Percentiles rank a stretch among this genome's conserved stretches.
Conservation (phyloP, 352 stramenopile species). For the Phytophthora ramorum region DNA sequence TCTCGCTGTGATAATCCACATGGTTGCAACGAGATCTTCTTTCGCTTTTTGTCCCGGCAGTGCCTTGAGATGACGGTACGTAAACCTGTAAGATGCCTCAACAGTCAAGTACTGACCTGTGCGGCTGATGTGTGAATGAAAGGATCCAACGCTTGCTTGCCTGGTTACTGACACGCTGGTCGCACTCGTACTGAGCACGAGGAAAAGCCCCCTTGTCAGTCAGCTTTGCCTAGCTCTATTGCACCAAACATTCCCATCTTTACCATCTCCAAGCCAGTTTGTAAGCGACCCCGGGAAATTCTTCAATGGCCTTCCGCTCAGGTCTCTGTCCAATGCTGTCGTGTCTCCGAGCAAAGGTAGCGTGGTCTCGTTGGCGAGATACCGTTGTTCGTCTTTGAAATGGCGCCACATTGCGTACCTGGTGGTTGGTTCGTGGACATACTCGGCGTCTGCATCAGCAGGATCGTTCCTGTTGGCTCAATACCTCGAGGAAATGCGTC, state of each 20-base stretch:
- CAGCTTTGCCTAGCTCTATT: slow-evolving; percentile 66
- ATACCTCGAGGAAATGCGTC: slow-evolving; percentile 56
- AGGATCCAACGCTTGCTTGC: slow-evolving; percentile 64
- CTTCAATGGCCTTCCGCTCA: slow-evolving; percentile 38
- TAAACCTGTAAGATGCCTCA: not conserved
- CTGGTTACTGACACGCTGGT: slow-evolving; percentile 48
- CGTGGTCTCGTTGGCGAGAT: slow-evolving; percentile 51
- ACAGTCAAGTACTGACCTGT: slow-evolving; percentile 1
- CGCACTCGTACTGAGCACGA: slow-evolving; percentile 49
- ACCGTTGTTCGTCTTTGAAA: slow-evolving; percentile 48
- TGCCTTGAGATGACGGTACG: slow-evolving; percentile 58
- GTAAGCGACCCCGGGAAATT: slow-evolving; percentile 25
- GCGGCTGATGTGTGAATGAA: slow-evolving; percentile 4
- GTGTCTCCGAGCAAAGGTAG: slow-evolving; percentile 39
- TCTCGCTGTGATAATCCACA: slow-evolving; percentile 9
- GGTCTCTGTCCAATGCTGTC: slow-evolving; percentile 38
- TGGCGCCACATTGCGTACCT: slow-evolving; percentile 65
- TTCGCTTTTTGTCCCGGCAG: slow-evolving; percentile 55
- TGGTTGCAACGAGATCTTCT: slow-evolving; percentile 43
- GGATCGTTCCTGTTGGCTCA: slow-evolving; percentile 47
- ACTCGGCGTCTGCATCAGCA: slow-evolving; percentile 33
- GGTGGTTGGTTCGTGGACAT: slow-evolving; percentile 65
- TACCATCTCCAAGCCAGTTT: slow-evolving; percentile 13
- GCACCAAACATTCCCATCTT: slow-evolving; percentile 59
- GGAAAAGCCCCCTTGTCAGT: slow-evolving; percentile 47